A percentile compares a stretch with the other conserved stretches of the same genome.
These are phyloP conservation scores for Raffaelea arxii DNA, from an alignment of 2,329 filamentous ascomycete genomes.

Conservation along the genomic window DNA sequence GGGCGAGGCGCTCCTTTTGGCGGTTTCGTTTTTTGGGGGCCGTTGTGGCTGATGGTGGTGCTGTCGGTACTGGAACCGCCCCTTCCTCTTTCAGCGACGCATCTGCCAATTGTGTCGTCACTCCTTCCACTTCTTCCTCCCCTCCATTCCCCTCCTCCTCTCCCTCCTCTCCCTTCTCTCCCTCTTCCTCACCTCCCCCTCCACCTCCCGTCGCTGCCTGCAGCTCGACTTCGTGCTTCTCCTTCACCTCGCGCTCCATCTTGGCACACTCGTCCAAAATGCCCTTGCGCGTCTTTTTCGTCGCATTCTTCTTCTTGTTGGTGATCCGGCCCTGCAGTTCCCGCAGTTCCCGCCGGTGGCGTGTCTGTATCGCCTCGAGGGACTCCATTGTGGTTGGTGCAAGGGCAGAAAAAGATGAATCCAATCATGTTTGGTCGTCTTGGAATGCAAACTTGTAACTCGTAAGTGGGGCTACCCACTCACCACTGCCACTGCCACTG, in stretches of 20 bases:
- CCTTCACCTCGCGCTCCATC: constrained; percentile 56
- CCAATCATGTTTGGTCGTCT: no score
- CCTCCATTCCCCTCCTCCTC: constrained; percentile 5
- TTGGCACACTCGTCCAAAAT: constrained; percentile 67
- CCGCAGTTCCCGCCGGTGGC: constrained; percentile 79
- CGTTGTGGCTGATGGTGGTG: neutral
- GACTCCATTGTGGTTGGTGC: constrained; percentile 26
- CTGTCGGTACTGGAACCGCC: constrained; percentile 2
- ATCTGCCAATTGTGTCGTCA: constrained; percentile 5
- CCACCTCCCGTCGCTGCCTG: constrained; percentile 26
- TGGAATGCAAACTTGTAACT: no score
- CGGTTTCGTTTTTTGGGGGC: constrained; percentile 68
- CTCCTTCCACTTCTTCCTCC: constrained; percentile 6
- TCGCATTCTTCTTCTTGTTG: constrained; percentile 94
- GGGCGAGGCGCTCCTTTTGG: constrained; percentile 82
- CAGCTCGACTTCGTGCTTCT: constrained; percentile 55
- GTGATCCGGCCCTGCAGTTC: constrained; percentile 80
- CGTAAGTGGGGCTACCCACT: no score
- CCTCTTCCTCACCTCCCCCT: constrained; percentile 11
- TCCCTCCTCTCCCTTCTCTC: constrained; percentile 12
- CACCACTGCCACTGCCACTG: no score
- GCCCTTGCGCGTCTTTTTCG: constrained; percentile 72
- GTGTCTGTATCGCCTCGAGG: constrained; percentile 68
- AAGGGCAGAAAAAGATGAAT: neutral
- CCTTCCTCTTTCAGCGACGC: constrained; percentile 8